phyloP scores from a whole-genome alignment of 257 asterid genomes.

The Przewalskia tangutica region DNA sequence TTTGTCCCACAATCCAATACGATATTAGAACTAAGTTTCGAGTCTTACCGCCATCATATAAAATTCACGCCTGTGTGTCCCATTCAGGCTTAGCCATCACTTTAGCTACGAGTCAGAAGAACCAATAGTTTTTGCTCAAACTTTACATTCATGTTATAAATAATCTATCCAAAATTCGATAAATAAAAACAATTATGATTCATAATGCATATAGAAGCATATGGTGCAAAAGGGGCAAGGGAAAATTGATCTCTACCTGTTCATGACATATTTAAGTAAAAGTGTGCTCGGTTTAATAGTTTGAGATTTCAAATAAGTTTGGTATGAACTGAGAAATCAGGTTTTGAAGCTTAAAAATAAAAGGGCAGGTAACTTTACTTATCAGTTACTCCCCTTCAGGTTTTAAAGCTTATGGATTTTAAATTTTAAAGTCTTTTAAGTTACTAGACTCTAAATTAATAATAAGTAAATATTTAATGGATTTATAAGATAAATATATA shows the following conservation, averaged over 20 bases:
- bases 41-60: neutral
- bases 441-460: too few species aligned
- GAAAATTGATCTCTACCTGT: neutral
- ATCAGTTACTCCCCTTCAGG: too few species aligned
- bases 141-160: neutral
- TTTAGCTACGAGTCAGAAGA: neutral
- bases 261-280: neutral
- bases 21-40: neutral
- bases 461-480: too few species aligned
- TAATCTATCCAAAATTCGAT: neutral
- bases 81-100: neutral
- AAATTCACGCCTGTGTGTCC: neutral
- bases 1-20: neutral
- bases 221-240: too few species aligned
- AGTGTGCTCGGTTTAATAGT: neutral
- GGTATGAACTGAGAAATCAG: neutral
- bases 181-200: neutral
- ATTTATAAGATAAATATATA: too few species aligned
- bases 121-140: neutral
- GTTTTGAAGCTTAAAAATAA: neutral
- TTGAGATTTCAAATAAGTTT: neutral
- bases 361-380: too few species aligned
- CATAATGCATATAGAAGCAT: neutral
- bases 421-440: too few species aligned
- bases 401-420: too few species aligned